Percentiles rank a stretch among this genome's conserved stretches.
Evolutionary conservation across 108 stramenopile genomes (phyloP).

Genomic region (Conticribra guillardii): DNA sequence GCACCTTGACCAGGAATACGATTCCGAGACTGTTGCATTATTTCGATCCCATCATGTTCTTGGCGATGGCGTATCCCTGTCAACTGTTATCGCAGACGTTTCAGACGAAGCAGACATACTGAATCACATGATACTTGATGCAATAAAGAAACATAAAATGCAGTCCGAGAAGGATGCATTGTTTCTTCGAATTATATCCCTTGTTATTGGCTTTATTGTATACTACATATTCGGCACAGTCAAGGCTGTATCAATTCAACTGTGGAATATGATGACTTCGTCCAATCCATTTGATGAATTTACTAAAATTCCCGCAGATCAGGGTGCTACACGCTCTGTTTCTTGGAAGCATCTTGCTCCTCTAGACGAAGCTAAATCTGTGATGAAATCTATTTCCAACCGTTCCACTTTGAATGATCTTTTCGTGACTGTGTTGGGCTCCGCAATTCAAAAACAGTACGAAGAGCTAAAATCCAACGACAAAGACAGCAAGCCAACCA

Average conservation of each 20-base stretch:
- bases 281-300: slow-evolving; percentile 35
- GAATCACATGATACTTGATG: slow-evolving; percentile 14
- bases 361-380: slow-evolving; percentile 26
- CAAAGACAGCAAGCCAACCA: background rate
- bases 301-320: background rate
- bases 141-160: slow-evolving; percentile 3
- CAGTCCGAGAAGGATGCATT: background rate
- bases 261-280: slow-evolving; percentile 40
- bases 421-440: slow-evolving; percentile 13
- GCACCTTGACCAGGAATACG: slow-evolving; percentile 1
- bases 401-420: slow-evolving; percentile 30
- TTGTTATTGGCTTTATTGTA: slow-evolving; percentile 4
- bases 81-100: slow-evolving; percentile 20
- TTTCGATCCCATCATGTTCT: slow-evolving; percentile 31
- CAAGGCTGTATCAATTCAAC: slow-evolving; percentile 18
- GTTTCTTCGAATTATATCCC: background rate
- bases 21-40: slow-evolving; percentile 21
- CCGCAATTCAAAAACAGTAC: slow-evolving; percentile 20
- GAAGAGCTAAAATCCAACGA: too few species aligned
- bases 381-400: slow-evolving; percentile 21
- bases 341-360: slow-evolving; percentile 26
- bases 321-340: slow-evolving; percentile 10
- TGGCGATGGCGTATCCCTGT: slow-evolving; percentile 38
- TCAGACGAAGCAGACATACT: slow-evolving; percentile 30
- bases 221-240: slow-evolving; percentile 24